Conservation (phyloP, 1,284 basidiomycete species). For the Hemileia vastatrix region DNA sequence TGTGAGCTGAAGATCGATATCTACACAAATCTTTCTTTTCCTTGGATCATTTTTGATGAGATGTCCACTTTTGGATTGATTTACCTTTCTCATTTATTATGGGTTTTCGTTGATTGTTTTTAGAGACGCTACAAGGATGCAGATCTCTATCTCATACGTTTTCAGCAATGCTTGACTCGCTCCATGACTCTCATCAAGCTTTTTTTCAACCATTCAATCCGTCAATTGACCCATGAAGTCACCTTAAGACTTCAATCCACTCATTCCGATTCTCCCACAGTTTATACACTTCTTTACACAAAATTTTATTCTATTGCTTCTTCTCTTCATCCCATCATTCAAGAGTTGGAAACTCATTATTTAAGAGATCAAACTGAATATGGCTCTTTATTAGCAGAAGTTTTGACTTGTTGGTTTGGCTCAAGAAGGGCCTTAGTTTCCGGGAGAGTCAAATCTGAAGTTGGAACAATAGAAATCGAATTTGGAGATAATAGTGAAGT, state of each 20-base stretch:
- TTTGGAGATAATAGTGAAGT: slow-evolving; percentile 61
- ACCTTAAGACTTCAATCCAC: background rate
- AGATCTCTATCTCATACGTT: slow-evolving; percentile 78
- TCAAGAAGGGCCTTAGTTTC: slow-evolving; percentile 62
- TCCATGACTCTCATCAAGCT: slow-evolving; percentile 93
- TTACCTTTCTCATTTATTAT: background rate
- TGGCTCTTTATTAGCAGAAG: slow-evolving; percentile 65
- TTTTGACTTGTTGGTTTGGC: slow-evolving; percentile 68
- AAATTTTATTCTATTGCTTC: slow-evolving; percentile 65
- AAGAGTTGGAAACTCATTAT: slow-evolving; percentile 71
- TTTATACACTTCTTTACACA: slow-evolving; percentile 70
- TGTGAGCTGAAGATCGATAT: slow-evolving; percentile 51
- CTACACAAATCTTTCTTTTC: background rate
- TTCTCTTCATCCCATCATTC: slow-evolving; percentile 63
- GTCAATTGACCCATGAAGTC: slow-evolving; percentile 59
- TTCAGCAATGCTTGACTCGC: slow-evolving; percentile 88
- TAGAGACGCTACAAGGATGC: slow-evolving; percentile 81
- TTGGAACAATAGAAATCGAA: slow-evolving; percentile 58
- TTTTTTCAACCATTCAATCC: slow-evolving; percentile 72
- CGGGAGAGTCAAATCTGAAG: slow-evolving; percentile 63
- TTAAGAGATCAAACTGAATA: slow-evolving; percentile 62
- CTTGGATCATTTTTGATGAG: background rate
- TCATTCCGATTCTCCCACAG: background rate
- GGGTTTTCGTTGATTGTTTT: background rate
- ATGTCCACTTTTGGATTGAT: background rate